phyloP scores from a whole-genome alignment of 2,329 filamentous ascomycete species.

The Neopestalotiopsis rosae region DNA sequence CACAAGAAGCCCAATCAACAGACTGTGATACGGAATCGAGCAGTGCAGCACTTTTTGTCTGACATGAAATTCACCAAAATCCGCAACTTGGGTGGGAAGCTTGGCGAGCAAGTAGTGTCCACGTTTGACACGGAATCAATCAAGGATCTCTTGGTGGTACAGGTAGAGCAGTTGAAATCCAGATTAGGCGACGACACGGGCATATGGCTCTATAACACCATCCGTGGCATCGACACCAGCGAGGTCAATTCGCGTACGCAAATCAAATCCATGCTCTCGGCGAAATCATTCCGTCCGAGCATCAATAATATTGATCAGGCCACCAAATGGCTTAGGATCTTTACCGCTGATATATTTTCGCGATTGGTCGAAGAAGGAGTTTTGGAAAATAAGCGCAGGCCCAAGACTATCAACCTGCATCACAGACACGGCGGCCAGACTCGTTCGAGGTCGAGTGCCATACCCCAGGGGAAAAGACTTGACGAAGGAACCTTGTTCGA shows the following conservation, averaged over 20 bases:
- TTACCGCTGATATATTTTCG: slow-evolving; percentile 88
- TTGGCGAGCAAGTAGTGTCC: slow-evolving; percentile 85
- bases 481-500: slow-evolving; percentile 76
- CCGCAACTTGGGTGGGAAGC: slow-evolving; percentile 90
- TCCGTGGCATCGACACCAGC: slow-evolving; percentile 84
- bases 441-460: slow-evolving; percentile 76
- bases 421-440: slow-evolving; percentile 77
- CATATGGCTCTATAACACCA: slow-evolving; percentile 81
- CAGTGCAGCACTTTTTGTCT: slow-evolving; percentile 77
- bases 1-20: slow-evolving; percentile 95
- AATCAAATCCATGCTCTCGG: slow-evolving; percentile 96
- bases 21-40: slow-evolving; percentile 89
- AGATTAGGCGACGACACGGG: slow-evolving; percentile 86
- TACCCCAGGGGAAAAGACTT: slow-evolving; percentile 76
- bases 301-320: slow-evolving; percentile 82
- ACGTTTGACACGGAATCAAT: slow-evolving; percentile 82
- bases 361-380: slow-evolving; percentile 90
- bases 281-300: slow-evolving; percentile 89
- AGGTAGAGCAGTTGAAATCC: slow-evolving; percentile 77
- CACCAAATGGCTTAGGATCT: slow-evolving; percentile 86
- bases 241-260: slow-evolving; percentile 91
- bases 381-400: slow-evolving; percentile 83
- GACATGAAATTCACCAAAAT: slow-evolving; percentile 95
- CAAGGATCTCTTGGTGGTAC: slow-evolving; percentile 73
- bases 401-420: slow-evolving; percentile 85